Base-by-base conservation (phyloP, 2,329 filamentous ascomycete genomes). In the Scedosporium dehoogii region DNA sequence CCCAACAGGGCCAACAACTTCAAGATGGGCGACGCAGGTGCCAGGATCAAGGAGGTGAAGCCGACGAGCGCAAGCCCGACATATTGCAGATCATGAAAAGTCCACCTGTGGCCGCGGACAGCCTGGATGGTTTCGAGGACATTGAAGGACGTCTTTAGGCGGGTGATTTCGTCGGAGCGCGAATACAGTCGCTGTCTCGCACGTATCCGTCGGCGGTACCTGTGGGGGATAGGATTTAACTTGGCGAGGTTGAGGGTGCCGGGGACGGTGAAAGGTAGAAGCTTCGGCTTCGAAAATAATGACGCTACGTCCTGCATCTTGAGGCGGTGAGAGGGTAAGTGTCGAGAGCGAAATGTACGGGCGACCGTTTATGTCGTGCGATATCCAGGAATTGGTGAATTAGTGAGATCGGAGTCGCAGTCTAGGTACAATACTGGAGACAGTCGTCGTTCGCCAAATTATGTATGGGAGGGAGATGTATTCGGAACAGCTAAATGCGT, bases 1-100 rank as follows among this genome's bases (percentile, higher is more conserved):
- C 85, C 79, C 1, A 87, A 81, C 14, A 91, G 82, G 51, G 88
- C 84, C 58, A 86, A 81, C 1, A 88, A 87, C 81, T 96, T 97
- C 66, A 88, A 76, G 62, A 93, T 74, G 0, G 91, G 89, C 1
- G 91, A 91, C 0, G 91, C 83, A 66, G 92, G 89, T 65, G 93
- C 91, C 66, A 97, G 86, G 69, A 83, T 89, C 65, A 97, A 81
- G 61, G 88, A 91, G 77, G 96, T 96, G 68, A 96, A 85, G 68
- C 85, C 86, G 59, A 96, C 75, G 61, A 88, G 82, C 64, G 86
- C 83, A 29, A 96, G 76, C 63, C 93, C 78, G 59, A 91, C 74
- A 74, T 97, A 96, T 76, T 97, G 92, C 48, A 89, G 82, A 74
- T 97, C 93, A 72, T 92, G 89, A 60, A 87, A 78, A 60, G 84